Conservation (phyloP, 306 rosid genomes). For the Trifolium subterraneum region DNA sequence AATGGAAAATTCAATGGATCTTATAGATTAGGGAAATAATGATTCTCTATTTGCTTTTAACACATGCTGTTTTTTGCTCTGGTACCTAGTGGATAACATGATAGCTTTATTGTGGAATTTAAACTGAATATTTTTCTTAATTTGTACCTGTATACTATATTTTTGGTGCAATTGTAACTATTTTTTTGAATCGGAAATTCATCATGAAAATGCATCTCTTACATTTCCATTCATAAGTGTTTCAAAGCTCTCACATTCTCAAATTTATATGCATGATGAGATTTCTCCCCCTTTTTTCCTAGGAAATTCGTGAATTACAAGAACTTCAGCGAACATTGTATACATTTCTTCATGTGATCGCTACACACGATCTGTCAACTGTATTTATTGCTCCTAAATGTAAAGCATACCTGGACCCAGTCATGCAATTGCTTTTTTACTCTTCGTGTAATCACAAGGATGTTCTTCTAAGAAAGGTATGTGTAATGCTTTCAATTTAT, state of each 20-base stretch:
- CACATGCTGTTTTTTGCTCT: background rate
- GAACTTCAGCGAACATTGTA: conserved; percentile 86
- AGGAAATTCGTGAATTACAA: conserved; percentile 97
- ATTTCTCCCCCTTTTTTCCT: conserved; percentile 8
- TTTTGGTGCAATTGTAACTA: background rate
- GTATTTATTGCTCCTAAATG: conserved; percentile 87
- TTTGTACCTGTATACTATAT: background rate
- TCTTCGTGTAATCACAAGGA: conserved; percentile 92
- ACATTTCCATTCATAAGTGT: conserved; percentile 21
- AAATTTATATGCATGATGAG: conserved; percentile 21
- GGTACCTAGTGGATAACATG: conserved; percentile 2
- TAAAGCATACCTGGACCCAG: conserved; percentile 67
- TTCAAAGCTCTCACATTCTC: background rate
- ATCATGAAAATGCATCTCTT: conserved; percentile 12
- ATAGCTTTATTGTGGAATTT: conserved; percentile 14
- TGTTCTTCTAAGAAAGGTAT: conserved; percentile 87
- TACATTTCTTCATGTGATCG: conserved; percentile 91
- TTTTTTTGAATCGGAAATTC: conserved; percentile 34
- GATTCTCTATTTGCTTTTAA: conserved; percentile 31
- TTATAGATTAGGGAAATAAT: conserved; percentile 28
- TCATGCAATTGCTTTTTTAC: conserved; percentile 84
- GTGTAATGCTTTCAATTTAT: conserved; percentile 25
- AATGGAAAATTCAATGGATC: conserved; percentile 20
- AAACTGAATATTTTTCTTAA: no score
- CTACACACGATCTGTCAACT: conserved; percentile 77